Evolutionary conservation across 1,284 basidiomycete genomes (phyloP), one percentile per base, ranked within the genome.

Genomic region (Porphyrellus sp.): DNA sequence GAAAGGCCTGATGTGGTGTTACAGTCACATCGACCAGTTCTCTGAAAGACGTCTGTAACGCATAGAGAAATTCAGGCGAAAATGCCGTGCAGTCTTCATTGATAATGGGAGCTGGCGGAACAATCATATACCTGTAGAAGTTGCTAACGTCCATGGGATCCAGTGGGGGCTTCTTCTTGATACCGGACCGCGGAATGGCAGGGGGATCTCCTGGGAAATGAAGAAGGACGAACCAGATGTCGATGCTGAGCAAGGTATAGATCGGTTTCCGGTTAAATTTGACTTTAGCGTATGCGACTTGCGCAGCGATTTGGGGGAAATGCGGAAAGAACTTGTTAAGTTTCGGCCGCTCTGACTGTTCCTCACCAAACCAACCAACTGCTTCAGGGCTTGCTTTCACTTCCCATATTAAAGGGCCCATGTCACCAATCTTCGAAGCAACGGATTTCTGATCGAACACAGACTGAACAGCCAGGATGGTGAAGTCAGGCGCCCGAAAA

Each of bases 221-320:
- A 4, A 46, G 12, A 6, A 52, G 45, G 11, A 41, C 9, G 27
- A 52, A 52, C 44, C 51, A 52, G 7, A 52, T 30, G 16, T 46
- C 39, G 4, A 46, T 28, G 5, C 44, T 52, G 1, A 52, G 31
- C 5, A 52, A 20, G 2, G 25, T 13, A 11, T 46, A 46, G 33
- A 52, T 42, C 3, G 39, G 39, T 21, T 33, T 40, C 24, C 28
- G 21, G n/a, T 46, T 33, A 15, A 51, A 51, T 5, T 40, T 25
- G 1, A n/a, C 45, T 35, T 34, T 40, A 23, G 50, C 50, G 16
- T 20, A 21, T 28, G 9, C 11, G 6, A 35, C 43, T 20, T 51
- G 50, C 3, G 18, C 34, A 28, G 4, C 5, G n/a, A 50, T 16
- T n/a, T 50, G 49, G 13, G 3, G 20, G 21, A 44, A 37, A 28